Conservation (phyloP, 2,329 filamentous ascomycete species). For the Fusarium graminum region DNA sequence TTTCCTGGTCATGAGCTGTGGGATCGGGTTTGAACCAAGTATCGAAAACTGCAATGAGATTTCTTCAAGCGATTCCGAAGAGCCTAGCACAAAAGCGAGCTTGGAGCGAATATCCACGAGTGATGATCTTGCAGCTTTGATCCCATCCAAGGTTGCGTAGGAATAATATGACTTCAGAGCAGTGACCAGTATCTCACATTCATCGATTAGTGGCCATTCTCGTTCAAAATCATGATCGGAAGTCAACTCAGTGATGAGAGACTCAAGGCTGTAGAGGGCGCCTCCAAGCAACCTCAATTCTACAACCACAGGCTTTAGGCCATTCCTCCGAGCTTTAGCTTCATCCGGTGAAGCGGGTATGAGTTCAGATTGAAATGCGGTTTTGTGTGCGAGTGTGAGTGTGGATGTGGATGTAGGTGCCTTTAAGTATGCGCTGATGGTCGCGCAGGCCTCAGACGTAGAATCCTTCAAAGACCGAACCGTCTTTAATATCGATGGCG, state of each 20-base stretch:
- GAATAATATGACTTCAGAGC: slow-evolving; percentile 30
- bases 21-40: slow-evolving; percentile 35
- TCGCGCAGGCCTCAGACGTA: slow-evolving; percentile 35
- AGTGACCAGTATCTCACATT: slow-evolving; percentile 39
- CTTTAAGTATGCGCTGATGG: slow-evolving; percentile 30
- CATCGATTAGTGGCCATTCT: slow-evolving; percentile 44
- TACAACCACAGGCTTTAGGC: slow-evolving; percentile 34
- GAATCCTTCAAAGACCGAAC: slow-evolving; percentile 37
- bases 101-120: slow-evolving; percentile 43
- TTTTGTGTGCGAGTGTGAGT: too few relatives aligned
- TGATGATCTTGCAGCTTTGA: slow-evolving; percentile 38
- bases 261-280: slow-evolving; percentile 43
- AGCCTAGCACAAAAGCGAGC: slow-evolving; percentile 44
- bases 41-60: slow-evolving; percentile 41
- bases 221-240: slow-evolving; percentile 5
- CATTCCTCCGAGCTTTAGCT: slow-evolving; percentile 4
- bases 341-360: background rate
- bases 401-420: background rate
- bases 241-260: slow-evolving; percentile 41
- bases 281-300: slow-evolving; percentile 46
- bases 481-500: slow-evolving; percentile 29
- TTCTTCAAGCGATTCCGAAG: slow-evolving; percentile 46
- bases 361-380: too few relatives aligned
- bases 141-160: slow-evolving; percentile 36
- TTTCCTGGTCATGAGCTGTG: slow-evolving; percentile 30